phyloP scores from a whole-genome alignment of 2,329 filamentous ascomycete genomes.

The Alternaria rosae region DNA sequence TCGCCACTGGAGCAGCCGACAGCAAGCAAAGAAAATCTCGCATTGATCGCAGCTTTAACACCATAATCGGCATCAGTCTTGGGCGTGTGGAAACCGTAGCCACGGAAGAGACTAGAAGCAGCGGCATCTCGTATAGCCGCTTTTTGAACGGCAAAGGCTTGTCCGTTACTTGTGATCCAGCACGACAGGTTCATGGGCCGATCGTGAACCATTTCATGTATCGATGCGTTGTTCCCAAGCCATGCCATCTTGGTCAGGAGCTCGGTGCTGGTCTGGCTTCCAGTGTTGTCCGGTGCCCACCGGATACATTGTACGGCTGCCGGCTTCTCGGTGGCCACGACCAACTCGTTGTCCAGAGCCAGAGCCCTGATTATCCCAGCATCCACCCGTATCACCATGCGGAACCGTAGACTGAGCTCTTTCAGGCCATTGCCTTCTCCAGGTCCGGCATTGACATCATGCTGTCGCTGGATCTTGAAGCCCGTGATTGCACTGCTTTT shows the following conservation, averaged over 20 bases:
- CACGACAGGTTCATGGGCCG: conserved; percentile 94
- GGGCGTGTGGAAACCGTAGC: conserved; percentile 88
- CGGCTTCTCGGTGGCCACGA: conserved; percentile 90
- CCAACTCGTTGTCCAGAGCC: conserved; percentile 88
- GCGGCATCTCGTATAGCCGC: conserved; percentile 50
- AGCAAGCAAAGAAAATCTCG: conserved; percentile 90
- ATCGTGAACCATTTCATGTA: conserved; percentile 90
- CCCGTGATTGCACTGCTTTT: conserved; percentile 58
- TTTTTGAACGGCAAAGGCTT: conserved; percentile 89
- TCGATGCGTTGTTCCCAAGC: conserved; percentile 77
- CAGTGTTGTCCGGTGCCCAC: conserved; percentile 84
- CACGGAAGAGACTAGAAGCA: conserved; percentile 78
- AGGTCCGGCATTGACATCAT: conserved; percentile 63
- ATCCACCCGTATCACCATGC: conserved; percentile 98
- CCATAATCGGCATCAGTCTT: conserved; percentile 67
- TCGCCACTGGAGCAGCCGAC: conserved; percentile 81
- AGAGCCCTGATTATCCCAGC: conserved; percentile 89
- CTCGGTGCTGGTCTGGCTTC: conserved; percentile 89
- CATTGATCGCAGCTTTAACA: conserved; percentile 83
- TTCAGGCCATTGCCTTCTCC: conserved; percentile 83
- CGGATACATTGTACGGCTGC: conserved; percentile 96
- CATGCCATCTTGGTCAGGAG: conserved; percentile 86
- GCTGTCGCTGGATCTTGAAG: conserved; percentile 48
- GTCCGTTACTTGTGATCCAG: conserved; percentile 89
- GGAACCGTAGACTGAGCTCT: conserved; percentile 89